Conservation (phyloP, 768 basidiomycete species). For the Cystofilobasidium capitatum region DNA sequence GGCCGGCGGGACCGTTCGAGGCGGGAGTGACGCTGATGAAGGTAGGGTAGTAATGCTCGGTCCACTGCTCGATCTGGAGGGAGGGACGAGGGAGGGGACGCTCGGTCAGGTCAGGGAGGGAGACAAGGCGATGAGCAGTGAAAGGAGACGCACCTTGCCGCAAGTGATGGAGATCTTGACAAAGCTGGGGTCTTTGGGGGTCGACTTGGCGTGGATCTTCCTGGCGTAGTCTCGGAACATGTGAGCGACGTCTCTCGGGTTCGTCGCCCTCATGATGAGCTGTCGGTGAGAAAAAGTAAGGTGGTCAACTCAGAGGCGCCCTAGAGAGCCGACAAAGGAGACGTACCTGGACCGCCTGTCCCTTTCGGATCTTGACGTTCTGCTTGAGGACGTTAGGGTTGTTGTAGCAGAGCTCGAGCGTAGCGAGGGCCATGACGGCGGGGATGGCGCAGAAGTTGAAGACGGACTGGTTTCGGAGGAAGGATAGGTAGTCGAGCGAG, state of each 20-base stretch:
- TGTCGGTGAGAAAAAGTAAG: slow-evolving; percentile 34
- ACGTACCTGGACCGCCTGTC: slow-evolving; percentile 69
- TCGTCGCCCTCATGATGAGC: slow-evolving; percentile 87
- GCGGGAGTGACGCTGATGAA: slow-evolving; percentile 50
- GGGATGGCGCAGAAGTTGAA: slow-evolving; percentile 97
- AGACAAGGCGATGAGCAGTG: neutral
- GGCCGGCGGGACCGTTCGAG: slow-evolving; percentile 32
- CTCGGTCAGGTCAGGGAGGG: slow-evolving; percentile 91
- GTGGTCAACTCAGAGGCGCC: neutral
- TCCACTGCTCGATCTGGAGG: slow-evolving; percentile 78
- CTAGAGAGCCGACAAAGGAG: neutral
- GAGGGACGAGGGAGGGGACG: slow-evolving; percentile 32
- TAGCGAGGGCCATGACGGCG: slow-evolving; percentile 90
- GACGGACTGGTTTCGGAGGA: slow-evolving; percentile 80
- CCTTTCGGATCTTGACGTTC: slow-evolving; percentile 93
- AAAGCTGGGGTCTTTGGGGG: slow-evolving; percentile 76
- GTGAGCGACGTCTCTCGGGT: slow-evolving; percentile 79
- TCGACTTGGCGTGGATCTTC: slow-evolving; percentile 68
- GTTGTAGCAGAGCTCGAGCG: slow-evolving; percentile 84
- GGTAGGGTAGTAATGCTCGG: slow-evolving; percentile 83
- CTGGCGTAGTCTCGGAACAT: slow-evolving; percentile 77
- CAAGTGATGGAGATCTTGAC: slow-evolving; percentile 72
- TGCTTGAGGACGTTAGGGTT: slow-evolving; percentile 72
- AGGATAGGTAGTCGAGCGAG: slow-evolving; percentile 74
- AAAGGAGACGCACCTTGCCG: slow-evolving; percentile 53